Evolutionary conservation across 2,329 filamentous ascomycete genomes (phyloP).

Genomic region (Paecilomyces niveus): DNA sequence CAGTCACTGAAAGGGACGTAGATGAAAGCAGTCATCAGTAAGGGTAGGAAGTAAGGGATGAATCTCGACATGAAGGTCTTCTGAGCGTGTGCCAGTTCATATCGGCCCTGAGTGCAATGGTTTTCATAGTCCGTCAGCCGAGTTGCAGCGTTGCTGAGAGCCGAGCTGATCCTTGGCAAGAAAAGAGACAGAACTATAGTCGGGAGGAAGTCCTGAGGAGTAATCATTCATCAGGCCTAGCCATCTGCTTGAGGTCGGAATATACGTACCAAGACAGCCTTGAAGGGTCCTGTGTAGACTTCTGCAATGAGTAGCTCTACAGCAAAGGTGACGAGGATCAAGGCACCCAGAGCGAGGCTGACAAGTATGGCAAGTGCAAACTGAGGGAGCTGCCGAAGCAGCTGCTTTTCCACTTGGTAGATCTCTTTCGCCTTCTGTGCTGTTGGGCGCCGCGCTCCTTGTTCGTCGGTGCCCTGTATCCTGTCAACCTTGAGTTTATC

Average conservation of each 20-base stretch:
- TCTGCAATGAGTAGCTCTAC: conserved; percentile 96
- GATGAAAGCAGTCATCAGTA: conserved; percentile 88
- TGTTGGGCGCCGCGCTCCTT: conserved; percentile 67
- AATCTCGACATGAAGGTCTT: conserved; percentile 97
- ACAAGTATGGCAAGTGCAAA: conserved; percentile 78
- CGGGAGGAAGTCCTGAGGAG: conserved; percentile 66
- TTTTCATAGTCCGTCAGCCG: conserved; percentile 79
- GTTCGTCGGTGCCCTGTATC: conserved; percentile 71
- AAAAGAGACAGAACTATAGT: conserved; percentile 78
- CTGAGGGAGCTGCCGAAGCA: conserved; percentile 71
- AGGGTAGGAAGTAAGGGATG: conserved; percentile 86
- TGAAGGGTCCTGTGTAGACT: conserved; percentile 83
- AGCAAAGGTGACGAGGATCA: conserved; percentile 81
- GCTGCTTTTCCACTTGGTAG: conserved; percentile 68
- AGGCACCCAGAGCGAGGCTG: conserved; percentile 62
- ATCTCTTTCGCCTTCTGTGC: conserved; percentile 72
- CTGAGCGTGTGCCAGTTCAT: conserved; percentile 75
- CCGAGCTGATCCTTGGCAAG: conserved; percentile 68
- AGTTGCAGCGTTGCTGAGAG: conserved; percentile 71
- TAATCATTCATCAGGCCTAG: conserved; percentile 4
- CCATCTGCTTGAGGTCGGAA: neutral
- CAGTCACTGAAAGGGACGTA: conserved; percentile 86
- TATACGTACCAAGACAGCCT: conserved; percentile 64
- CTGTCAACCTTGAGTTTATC: conserved; percentile 72
- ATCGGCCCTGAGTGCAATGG: conserved; percentile 78